A percentile compares a stretch with the other conserved stretches of the same genome.
Evolutionary conservation across 495 filamentous ascomycete genomes (phyloP).

Genomic region (Aspergillus indologenus): DNA sequence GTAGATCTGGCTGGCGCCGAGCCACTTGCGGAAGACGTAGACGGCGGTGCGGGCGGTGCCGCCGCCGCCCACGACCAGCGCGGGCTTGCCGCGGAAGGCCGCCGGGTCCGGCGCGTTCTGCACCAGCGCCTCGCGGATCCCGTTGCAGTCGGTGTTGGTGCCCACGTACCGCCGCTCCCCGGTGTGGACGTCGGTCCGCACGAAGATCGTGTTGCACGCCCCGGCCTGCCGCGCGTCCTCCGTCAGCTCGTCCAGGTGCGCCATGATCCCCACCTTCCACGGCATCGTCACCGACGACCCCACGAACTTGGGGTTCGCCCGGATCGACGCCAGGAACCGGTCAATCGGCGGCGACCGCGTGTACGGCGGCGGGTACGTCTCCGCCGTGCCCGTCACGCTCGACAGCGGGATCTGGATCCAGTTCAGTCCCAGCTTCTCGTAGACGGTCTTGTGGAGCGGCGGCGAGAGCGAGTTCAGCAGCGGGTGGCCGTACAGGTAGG

Average conservation of each 20-base stretch:
- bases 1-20: slow-evolving; percentile 64
- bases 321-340: slow-evolving; percentile 48
- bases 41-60: slow-evolving; percentile 68
- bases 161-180: slow-evolving; percentile 50
- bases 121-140: slow-evolving; percentile 64
- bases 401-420: slow-evolving; percentile 58
- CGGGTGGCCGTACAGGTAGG: slow-evolving; percentile 51
- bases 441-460: slow-evolving; percentile 64
- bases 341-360: slow-evolving; percentile 42
- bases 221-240: slow-evolving; percentile 65
- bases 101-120: slow-evolving; percentile 48
- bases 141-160: slow-evolving; percentile 74
- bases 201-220: slow-evolving; percentile 72
- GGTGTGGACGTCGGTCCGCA: slow-evolving; percentile 42
- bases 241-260: slow-evolving; percentile 64
- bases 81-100: slow-evolving; percentile 53
- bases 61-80: slow-evolving; percentile 62
- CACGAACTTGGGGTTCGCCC: slow-evolving; percentile 49
- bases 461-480: slow-evolving; percentile 69
- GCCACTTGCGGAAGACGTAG: slow-evolving; percentile 64
- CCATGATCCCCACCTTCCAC: slow-evolving; percentile 67
- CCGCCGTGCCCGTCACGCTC: slow-evolving; percentile 35
- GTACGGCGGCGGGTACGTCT: slow-evolving; percentile 37
- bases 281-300: slow-evolving; percentile 75
- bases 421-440: slow-evolving; percentile 52